These are phyloP conservation scores for Rosa rugosa DNA, from an alignment of 306 rosid species.

Conservation along the genomic window DNA sequence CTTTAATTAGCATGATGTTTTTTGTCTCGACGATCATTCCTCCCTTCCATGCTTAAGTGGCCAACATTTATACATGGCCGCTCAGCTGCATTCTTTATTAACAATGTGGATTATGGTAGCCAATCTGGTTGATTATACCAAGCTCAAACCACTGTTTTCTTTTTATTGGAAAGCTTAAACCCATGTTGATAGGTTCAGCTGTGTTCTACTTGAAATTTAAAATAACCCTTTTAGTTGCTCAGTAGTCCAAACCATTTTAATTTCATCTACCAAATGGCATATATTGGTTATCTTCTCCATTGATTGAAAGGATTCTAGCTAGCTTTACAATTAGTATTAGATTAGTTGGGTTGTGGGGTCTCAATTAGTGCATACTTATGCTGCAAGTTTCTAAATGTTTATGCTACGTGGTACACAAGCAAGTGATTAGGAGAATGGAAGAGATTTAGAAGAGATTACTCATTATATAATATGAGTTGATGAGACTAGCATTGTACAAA, in stretches of 20 bases:
- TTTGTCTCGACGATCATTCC: conserved; percentile 8
- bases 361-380: conserved; percentile 7
- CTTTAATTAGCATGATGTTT: not conserved
- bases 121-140: conserved; percentile 11
- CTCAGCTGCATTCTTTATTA: conserved; percentile 1
- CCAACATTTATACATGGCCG: conserved; percentile 29
- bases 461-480: not conserved
- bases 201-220: conserved; percentile 7
- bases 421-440: not conserved
- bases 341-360: conserved; percentile 3
- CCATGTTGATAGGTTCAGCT: not conserved
- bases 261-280: conserved; percentile 1
- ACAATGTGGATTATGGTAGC: not conserved
- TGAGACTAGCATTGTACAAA: not conserved
- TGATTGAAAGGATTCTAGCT: not conserved
- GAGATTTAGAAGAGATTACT: not conserved
- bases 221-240: not conserved
- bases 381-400: not conserved
- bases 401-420: not conserved
- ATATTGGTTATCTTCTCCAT: not conserved
- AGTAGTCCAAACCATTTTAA: not conserved
- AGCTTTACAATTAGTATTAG: not conserved
- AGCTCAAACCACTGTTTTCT: not conserved
- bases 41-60: conserved; percentile 21
- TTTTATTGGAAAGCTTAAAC: not conserved